Evolutionary conservation across 805 yeast species (phyloP).

Genomic region (Myxozyma neglecta): DNA sequence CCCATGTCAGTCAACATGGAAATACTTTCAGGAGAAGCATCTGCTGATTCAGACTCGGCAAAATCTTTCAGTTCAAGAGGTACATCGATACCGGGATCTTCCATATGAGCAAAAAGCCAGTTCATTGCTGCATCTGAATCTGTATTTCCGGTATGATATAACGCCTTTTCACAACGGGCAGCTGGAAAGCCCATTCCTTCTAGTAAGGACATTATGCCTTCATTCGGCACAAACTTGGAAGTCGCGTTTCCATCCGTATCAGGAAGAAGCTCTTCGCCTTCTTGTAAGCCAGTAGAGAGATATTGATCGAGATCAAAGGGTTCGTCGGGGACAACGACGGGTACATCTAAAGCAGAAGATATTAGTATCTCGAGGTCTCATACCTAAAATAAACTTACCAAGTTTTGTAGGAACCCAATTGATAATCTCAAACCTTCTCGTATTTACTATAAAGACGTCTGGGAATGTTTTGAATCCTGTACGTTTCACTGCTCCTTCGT

Average conservation of each 20-base stretch:
- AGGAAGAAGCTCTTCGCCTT: slow-evolving; percentile 45
- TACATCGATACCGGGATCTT: slow-evolving; percentile 72
- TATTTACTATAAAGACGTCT: slow-evolving; percentile 64
- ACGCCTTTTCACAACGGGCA: slow-evolving; percentile 62
- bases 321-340: slow-evolving; percentile 54
- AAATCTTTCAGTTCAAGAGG: slow-evolving; percentile 45
- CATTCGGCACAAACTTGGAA: slow-evolving; percentile 53
- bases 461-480: slow-evolving; percentile 66
- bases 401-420: slow-evolving; percentile 90
- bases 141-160: slow-evolving; percentile 69
- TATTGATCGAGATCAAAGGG: slow-evolving; percentile 49
- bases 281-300: slow-evolving; percentile 46
- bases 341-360: slow-evolving; percentile 50
- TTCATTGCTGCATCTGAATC: slow-evolving; percentile 75
- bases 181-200: slow-evolving; percentile 86
- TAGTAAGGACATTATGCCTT: slow-evolving; percentile 54
- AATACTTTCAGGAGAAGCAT: slow-evolving; percentile 44
- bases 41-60: background rate
- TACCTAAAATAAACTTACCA: slow-evolving; percentile 1
- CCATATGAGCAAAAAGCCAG: slow-evolving; percentile 88
- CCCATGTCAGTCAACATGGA: slow-evolving; percentile 72
- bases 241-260: slow-evolving; percentile 38
- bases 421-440: slow-evolving; percentile 75
- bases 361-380: background rate
- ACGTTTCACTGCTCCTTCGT: slow-evolving; percentile 44